Base-by-base conservation (phyloP, 768 basidiomycete genomes). In the Termitomyces sp. region DNA sequence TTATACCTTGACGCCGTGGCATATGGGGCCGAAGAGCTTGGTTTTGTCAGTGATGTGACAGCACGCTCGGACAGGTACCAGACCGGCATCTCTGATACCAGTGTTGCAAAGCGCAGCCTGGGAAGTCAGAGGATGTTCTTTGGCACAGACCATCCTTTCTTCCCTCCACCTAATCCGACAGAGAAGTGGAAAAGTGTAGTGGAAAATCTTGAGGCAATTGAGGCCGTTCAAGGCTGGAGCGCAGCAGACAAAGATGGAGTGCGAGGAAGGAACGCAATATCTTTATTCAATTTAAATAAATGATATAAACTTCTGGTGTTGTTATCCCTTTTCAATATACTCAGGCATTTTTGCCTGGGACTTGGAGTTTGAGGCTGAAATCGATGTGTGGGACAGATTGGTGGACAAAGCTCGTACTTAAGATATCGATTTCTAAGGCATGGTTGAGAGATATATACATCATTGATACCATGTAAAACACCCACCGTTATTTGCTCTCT, bases 321-420 rank as follows among this genome's bases (percentile, higher is more conserved):
- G 28, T 48, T 49, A 54, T 21, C 23, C 50, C 10, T 11, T 25
- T 44, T 6, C n/a, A 27, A 17, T 35, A 23, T 7, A 44, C 16
- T 63, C 43, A 48, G 46, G 40, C 62, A 60, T 51, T 55, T 48
- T 48, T 61, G 61, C 77, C 77, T 10, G 82, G 80, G 62, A 79
- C 80, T 72, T 95, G 94, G 59, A 98, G 88, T 81, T 98, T 98
- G 65, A 99, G 78, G 65, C 94, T 97, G 70, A 95, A 99, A 70
- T 98, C 97, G 59, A 98, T 86, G 66, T 97, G 94, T 62, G 84
- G 91, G 25, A 91, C 92, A 1, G 90, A 91, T 70, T 98, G 92
- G 63, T 95, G 94, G 25, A 94, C 90, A 9, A 78, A 82, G 58
- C 91, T 94, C 41, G 93, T 94, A 73, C 94, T 90, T 70, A 97